Evolutionary conservation across 2,329 filamentous ascomycete genomes (phyloP), one percentile per base, ranked within the genome.

Genomic region (Tolypocladium paradoxum): DNA sequence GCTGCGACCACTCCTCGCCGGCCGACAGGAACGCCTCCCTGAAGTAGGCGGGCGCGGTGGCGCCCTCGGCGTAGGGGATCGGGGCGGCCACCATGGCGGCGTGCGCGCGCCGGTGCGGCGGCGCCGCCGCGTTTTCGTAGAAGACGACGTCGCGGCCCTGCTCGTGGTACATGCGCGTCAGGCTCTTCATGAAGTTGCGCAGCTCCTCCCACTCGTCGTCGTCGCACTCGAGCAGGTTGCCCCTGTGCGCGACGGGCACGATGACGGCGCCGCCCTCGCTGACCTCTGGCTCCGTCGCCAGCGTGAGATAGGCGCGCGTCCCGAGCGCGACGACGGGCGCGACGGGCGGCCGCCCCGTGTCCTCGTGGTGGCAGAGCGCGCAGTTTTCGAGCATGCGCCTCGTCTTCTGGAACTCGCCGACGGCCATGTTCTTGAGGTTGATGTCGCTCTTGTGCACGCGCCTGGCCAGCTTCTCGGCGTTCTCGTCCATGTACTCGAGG

Each of bases 191-290:
- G 66, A 99, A 99, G 68, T 99, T 99, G 60, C 93, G 87, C 6
- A 99, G 85, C 70, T 99, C 93, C 66, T 99, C 93, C 95, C 95
- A 99, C 68, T 99, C 93, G 65, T 99, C 93, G 64, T 99, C 92
- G 68, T 97, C 92, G 68, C 93, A 99, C 69, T 96, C 92, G n/a
- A 99, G 75, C 0, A 99, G 81, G 67, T 97, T 99, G 27, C 78
- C 83, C 51, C 85, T 85, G 67, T 99, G 93, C 60, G 90, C 82
- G 24, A 93, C 83, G 6, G 93, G 93, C 3, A 91, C 90, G 56
- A 99, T 93, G 54, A 93, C 85, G 7, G 91, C 88, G 49, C 90
- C 87, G 47, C 89, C 89, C 49, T 88, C 79, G 59, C 82, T 87
- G 45, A 99, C 74, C 65, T 97, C 92, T 0, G 93, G 95, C 60